phyloP scores from a whole-genome alignment of 495 filamentous ascomycete species.

The Friedmanniomyces endolithicus region DNA sequence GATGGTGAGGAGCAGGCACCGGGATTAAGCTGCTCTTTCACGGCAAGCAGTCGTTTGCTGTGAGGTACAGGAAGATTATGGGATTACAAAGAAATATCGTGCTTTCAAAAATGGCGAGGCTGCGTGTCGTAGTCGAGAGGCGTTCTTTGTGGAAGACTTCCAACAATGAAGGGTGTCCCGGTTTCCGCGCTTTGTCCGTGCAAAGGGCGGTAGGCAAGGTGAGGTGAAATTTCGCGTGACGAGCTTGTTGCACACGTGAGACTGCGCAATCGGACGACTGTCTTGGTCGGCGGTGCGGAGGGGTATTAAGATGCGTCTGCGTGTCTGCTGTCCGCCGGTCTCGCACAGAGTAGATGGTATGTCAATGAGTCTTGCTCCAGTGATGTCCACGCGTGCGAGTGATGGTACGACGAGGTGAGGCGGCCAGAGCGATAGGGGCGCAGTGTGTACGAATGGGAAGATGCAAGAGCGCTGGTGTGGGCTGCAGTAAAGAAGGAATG shows the following conservation, averaged over 20 bases:
- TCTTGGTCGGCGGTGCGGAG: background rate
- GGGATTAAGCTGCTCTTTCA: slow-evolving; percentile 20
- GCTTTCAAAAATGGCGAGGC: slow-evolving; percentile 4
- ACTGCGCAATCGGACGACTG: background rate
- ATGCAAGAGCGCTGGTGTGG: background rate
- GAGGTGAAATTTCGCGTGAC: background rate
- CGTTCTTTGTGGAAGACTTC: slow-evolving; percentile 4
- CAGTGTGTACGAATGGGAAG: background rate
- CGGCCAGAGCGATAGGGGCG: background rate
- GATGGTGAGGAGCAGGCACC: slow-evolving; percentile 7
- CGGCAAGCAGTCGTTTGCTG: slow-evolving; percentile 13
- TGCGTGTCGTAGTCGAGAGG: slow-evolving; percentile 1
- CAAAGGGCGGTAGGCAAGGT: background rate
- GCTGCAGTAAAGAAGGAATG: slow-evolving; percentile 3
- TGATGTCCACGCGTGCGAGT: background rate
- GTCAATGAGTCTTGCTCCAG: slow-evolving; percentile 1
- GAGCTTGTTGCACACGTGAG: background rate
- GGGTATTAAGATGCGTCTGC: background rate
- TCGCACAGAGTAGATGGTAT: background rate
- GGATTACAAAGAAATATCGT: slow-evolving; percentile 20
- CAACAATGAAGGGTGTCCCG: background rate
- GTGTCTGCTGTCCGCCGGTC: background rate
- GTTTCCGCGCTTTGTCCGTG: slow-evolving; percentile 6
- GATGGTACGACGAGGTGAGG: background rate
- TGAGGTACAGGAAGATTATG: slow-evolving; percentile 17